Evolutionary conservation across 1,284 basidiomycete genomes (phyloP), one percentile per base, ranked within the genome.

Genomic region (Cryptococcus sp.): DNA sequence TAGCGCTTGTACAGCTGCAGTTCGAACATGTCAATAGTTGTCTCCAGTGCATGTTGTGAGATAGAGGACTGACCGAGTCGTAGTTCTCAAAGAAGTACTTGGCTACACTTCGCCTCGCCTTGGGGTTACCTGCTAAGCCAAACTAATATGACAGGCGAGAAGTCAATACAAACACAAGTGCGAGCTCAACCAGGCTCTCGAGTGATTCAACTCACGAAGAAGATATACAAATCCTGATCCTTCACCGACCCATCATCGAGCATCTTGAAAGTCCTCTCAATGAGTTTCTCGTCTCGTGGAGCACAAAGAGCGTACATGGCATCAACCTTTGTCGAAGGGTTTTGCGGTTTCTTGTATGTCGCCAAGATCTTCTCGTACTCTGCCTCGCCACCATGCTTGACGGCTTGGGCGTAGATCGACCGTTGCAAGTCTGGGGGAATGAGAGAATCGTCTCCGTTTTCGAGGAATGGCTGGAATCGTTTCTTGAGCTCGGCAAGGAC

Each of bases 341-440:
- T 91, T 69, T 84, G 83, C 3, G 89, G 86, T 59, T 89, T 86
- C 70, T 85, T 82, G 74, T 88, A 87, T 42, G 93, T 84, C 54
- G 81, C 80, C 64, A 88, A 83, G 49, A 90, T 81, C 52, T 87
- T 86, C 55, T 91, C 85, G 75, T 88, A 96, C 76, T 95, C 93
- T 50, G 81, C 81, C 50, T 81, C 81, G 17, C 90, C 91, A 53
- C 93, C 93, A 70, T 87, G 80, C 70, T 84, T 84, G 56, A 90
- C 87, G 49, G 85, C 86, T 41, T 67, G 64, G 42, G 54, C 47
- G 54, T 70, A 73, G 59, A 76, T 73, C 17, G 66, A 53, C 20
- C 81, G 73, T 67, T 87, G 84, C 50, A 93, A 77, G 77, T 93
- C 90, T 22, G 85, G 82, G 7, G 92, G 90, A 65, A 98, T 92